Conservation (phyloP, 495 filamentous ascomycete genomes). For the Aspergillus indologenus region DNA sequence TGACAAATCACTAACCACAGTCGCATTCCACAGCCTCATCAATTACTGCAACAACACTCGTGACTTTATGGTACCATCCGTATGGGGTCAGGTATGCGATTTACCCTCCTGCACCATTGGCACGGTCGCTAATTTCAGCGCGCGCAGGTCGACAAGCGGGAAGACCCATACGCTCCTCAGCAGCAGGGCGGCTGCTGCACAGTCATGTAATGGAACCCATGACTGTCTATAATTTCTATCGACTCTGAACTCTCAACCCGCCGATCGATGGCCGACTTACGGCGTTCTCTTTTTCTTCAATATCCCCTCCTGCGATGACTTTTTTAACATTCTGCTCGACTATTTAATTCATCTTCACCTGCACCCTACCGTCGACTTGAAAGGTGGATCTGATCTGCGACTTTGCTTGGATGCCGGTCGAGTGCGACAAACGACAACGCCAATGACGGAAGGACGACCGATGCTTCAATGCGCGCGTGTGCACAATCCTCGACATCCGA, state of each 20-base stretch:
- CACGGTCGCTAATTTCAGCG: conserved; percentile 4
- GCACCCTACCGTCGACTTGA: background rate
- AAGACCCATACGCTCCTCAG: conserved; percentile 95
- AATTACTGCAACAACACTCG: conserved; percentile 93
- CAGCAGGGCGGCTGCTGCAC: conserved; percentile 87
- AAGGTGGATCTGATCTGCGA: background rate
- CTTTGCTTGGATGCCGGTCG: background rate
- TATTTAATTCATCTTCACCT: conserved; percentile 19
- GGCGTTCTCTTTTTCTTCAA: conserved; percentile 13
- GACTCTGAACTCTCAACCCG: background rate
- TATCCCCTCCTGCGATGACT: conserved; percentile 37
- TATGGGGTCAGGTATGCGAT: conserved; percentile 83
- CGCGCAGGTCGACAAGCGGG: conserved; percentile 73
- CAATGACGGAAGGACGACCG: background rate
- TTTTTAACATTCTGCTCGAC: conserved; percentile 19
- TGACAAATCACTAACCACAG: conserved; percentile 16
- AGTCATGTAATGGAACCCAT: conserved; percentile 70
- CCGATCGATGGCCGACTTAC: conserved; percentile 10
- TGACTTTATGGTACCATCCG: conserved; percentile 97
- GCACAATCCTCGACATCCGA: background rate
- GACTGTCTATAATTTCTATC: conserved; percentile 20
- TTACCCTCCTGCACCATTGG: background rate
- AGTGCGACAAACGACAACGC: background rate
- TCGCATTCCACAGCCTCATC: conserved; percentile 66
- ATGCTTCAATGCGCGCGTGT: background rate